Evolutionary conservation across 1,284 basidiomycete genomes (phyloP).

Genomic region (Apiotrichum akiyoshidainum): DNA sequence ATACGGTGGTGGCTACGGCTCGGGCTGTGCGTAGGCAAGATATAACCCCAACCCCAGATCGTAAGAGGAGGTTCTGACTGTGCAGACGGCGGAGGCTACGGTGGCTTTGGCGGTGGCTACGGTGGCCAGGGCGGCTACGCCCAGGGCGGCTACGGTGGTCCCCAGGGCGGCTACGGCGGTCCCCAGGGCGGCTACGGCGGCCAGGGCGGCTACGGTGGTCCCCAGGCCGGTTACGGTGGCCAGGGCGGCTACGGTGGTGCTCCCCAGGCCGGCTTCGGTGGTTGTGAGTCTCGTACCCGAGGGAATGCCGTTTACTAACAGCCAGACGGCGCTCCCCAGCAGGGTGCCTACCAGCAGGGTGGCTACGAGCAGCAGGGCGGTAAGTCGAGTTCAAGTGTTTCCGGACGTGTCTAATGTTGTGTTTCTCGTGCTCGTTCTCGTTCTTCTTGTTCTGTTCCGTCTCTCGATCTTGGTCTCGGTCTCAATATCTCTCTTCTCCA

Average conservation of each 20-base stretch:
- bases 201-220: conserved; percentile 43
- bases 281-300: conserved; percentile 15
- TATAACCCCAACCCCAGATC: not conserved
- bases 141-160: conserved; percentile 39
- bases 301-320: conserved; percentile 1
- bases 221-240: conserved; percentile 44
- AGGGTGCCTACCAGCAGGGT: conserved; percentile 49
- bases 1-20: conserved; percentile 45
- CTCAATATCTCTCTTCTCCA: not conserved
- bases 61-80: conserved; percentile 3
- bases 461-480: not conserved
- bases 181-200: conserved; percentile 44
- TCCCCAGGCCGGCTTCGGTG: conserved; percentile 27
- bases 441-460: not conserved
- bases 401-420: not conserved
- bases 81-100: conserved; percentile 37
- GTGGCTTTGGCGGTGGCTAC: conserved; percentile 39
- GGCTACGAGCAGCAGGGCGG: conserved; percentile 41
- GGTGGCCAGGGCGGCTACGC: conserved; percentile 41
- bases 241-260: conserved; percentile 48
- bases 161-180: conserved; percentile 31
- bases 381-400: conserved; percentile 14
- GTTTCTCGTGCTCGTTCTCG: not conserved
- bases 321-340: conserved; percentile 22
- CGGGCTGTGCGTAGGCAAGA: conserved; percentile 35